phyloP scores from a whole-genome alignment of 2,329 filamentous ascomycete species.

The Cadophora luteo-olivacea region DNA sequence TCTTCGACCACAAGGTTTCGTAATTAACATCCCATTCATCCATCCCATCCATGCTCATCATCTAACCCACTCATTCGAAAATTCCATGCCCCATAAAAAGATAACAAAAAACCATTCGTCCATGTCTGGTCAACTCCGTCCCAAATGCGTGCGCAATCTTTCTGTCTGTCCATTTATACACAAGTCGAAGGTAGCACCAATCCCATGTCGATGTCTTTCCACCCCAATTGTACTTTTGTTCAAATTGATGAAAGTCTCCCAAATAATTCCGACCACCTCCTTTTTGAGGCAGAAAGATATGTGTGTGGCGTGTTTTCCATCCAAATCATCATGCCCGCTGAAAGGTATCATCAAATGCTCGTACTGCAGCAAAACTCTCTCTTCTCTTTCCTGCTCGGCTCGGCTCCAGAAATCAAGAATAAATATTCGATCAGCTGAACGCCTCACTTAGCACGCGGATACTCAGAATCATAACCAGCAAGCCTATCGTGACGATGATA shows the following conservation, averaged over 20 bases:
- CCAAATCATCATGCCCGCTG: constrained; percentile 37
- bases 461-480: constrained; percentile 96
- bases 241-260: constrained; percentile 12
- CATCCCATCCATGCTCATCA: constrained; percentile 20
- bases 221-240: constrained; percentile 10
- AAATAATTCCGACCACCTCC: not conserved
- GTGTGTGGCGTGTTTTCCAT: constrained; percentile 3
- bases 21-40: constrained; percentile 26
- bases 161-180: constrained; percentile 34
- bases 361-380: constrained; percentile 16
- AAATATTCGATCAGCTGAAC: constrained; percentile 37
- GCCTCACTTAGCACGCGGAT: constrained; percentile 76
- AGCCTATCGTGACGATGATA: constrained; percentile 92
- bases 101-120: constrained; percentile 13
- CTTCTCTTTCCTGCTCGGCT: constrained; percentile 4
- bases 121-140: constrained; percentile 33
- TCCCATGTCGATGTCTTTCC: not conserved
- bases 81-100: constrained; percentile 22
- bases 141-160: constrained; percentile 33
- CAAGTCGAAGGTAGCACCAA: constrained; percentile 23
- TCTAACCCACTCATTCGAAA: constrained; percentile 1
- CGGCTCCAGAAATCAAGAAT: not conserved
- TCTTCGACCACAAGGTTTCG: constrained; percentile 15
- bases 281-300: not conserved
- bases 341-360: constrained; percentile 31